Conservation (phyloP, 2,329 filamentous ascomycete species). For the Paecilomyces sp. region DNA sequence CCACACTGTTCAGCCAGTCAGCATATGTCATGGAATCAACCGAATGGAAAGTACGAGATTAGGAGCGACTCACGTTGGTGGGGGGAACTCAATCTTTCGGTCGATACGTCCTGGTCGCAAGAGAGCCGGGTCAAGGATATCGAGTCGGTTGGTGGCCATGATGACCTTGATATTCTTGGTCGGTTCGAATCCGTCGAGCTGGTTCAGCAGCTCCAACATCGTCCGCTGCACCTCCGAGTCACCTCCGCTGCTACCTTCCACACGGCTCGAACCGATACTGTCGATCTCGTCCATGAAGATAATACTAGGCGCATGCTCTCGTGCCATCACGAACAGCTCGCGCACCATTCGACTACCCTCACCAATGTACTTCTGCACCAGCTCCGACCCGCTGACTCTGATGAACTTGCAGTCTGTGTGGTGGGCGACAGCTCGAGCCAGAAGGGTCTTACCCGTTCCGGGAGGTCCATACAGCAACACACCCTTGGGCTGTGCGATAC, state of each 20-base stretch:
- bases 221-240: slow-evolving; percentile 98
- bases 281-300: slow-evolving; percentile 99
- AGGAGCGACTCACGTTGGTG: slow-evolving; percentile 57
- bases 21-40: slow-evolving; percentile 4
- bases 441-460: slow-evolving; percentile 91
- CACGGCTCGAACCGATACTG: slow-evolving; percentile 93
- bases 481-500: slow-evolving; percentile 96
- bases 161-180: slow-evolving; percentile 99
- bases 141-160: slow-evolving; percentile 97
- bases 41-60: neutral
- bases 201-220: slow-evolving; percentile 96
- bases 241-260: slow-evolving; percentile 89
- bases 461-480: slow-evolving; percentile 94
- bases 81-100: slow-evolving; percentile 97
- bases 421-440: slow-evolving; percentile 92
- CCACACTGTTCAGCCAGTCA: slow-evolving; percentile 48
- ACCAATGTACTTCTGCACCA: slow-evolving; percentile 99
- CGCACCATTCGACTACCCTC: slow-evolving; percentile 98
- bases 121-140: slow-evolving; percentile 92
- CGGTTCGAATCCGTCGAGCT: slow-evolving; percentile 96
- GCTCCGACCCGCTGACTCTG: slow-evolving; percentile 86
- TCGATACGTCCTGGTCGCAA: slow-evolving; percentile 96
- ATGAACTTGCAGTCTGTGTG: slow-evolving; percentile 99
- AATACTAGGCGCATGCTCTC: slow-evolving; percentile 95
- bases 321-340: slow-evolving; percentile 97